Conservation (phyloP, 2,329 filamentous ascomycete genomes). For the Graphilbum ipis-grandicollis region DNA sequence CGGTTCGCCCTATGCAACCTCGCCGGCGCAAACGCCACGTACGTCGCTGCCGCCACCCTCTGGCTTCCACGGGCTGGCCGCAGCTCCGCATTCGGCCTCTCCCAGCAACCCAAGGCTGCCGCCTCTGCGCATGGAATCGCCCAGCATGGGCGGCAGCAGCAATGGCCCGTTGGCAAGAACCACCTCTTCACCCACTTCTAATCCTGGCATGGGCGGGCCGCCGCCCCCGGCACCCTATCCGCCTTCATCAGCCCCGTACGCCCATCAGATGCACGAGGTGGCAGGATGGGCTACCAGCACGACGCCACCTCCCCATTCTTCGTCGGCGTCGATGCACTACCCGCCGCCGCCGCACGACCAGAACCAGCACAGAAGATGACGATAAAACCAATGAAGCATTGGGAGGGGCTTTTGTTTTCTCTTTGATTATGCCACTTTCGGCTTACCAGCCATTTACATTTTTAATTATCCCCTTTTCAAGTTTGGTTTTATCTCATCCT, state of each 20-base stretch:
- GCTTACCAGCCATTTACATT: too few species aligned
- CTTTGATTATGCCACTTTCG: too few species aligned
- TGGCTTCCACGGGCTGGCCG: constrained; percentile 4
- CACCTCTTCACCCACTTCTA: constrained; percentile 3
- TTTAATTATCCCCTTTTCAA: too few species aligned
- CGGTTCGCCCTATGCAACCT: neutral
- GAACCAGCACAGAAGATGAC: neutral
- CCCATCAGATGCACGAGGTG: constrained; percentile 1
- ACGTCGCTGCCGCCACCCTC: neutral
- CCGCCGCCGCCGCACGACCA: neutral
- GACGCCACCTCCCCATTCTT: too few species aligned
- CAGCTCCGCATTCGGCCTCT: constrained; percentile 4
- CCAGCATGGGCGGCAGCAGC: constrained; percentile 10
- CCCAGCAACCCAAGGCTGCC: constrained; percentile 6
- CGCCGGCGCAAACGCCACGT: neutral
- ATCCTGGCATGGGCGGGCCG: neutral
- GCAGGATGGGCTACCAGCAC: neutral
- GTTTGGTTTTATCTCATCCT: too few species aligned
- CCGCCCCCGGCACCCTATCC: neutral
- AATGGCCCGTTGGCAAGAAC: neutral
- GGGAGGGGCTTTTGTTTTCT: too few species aligned
- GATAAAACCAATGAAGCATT: too few species aligned
- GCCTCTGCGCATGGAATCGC: constrained; percentile 6
- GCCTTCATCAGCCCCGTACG: neutral
- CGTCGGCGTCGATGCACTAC: neutral